A percentile compares a stretch with the other conserved stretches of the same genome.
Evolutionary conservation across 441 rosid genomes (phyloP).

Genomic region (Populus trichocarpa): DNA sequence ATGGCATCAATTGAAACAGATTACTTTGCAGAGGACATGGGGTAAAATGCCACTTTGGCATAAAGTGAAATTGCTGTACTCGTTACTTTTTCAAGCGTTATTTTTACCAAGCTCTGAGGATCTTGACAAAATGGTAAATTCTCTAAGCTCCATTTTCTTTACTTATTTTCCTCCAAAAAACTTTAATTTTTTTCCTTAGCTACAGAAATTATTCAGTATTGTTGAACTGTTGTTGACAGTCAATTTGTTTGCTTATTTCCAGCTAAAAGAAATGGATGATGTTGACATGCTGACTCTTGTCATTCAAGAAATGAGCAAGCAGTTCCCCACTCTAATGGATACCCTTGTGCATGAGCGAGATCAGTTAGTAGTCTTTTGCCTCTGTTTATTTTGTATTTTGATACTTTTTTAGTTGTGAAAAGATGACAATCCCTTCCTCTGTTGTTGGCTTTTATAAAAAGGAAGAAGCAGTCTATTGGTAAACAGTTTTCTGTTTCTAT

Average conservation of each 20-base stretch:
- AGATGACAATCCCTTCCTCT: not conserved
- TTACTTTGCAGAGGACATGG: constrained; percentile 82
- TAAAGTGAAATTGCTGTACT: constrained; percentile 65
- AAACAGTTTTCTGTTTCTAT: not conserved
- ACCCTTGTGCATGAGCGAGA: constrained; percentile 93
- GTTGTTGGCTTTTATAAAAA: not conserved
- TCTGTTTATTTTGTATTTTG: not conserved
- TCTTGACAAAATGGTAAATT: constrained; percentile 78
- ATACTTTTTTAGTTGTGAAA: not conserved
- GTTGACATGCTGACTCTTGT: constrained; percentile 77
- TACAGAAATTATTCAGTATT: constrained; percentile 2
- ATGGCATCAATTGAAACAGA: constrained; percentile 39
- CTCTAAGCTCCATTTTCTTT: not conserved
- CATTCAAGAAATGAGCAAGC: constrained; percentile 94
- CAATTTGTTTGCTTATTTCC: constrained; percentile 18
- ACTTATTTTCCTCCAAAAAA: not conserved
- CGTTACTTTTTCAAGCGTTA: constrained; percentile 74
- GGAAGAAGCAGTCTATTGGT: not conserved
- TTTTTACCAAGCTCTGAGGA: constrained; percentile 82
- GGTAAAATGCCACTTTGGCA: constrained; percentile 95
- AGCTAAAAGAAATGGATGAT: constrained; percentile 64
- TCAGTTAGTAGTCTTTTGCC: constrained; percentile 52
- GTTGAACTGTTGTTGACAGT: constrained; percentile 11
- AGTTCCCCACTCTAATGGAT: constrained; percentile 72
- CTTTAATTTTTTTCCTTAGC: not conserved